phyloP scores from a whole-genome alignment of 331 rosid species.

The Stylosanthes scabra region DNA sequence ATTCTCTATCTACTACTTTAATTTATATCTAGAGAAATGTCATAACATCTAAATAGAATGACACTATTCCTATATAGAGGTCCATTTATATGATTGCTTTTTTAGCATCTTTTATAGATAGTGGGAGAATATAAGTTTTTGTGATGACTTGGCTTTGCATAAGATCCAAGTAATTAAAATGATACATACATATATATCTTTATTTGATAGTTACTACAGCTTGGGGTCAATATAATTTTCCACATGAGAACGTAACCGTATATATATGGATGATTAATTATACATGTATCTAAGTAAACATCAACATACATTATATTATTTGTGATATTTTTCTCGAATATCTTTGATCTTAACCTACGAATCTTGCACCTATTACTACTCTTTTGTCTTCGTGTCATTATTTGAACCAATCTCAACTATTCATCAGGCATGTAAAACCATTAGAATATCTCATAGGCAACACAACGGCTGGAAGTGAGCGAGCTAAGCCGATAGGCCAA shows the following conservation, averaged over 20 bases:
- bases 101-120: constrained; percentile 15
- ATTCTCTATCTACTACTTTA: neutral
- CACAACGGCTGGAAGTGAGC: too few species aligned
- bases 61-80: neutral
- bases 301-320: too few species aligned
- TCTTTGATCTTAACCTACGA: constrained; percentile 40
- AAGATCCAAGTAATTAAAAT: constrained; percentile 35
- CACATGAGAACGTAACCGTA: constrained; percentile 48
- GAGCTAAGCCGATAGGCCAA: too few species aligned
- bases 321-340: constrained; percentile 40
- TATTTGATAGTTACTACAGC: constrained; percentile 26
- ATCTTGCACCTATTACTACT: constrained; percentile 11
- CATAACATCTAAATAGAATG: neutral
- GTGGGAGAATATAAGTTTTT: constrained; percentile 38
- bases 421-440: constrained; percentile 30
- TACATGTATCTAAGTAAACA: constrained; percentile 17
- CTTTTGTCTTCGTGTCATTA: constrained; percentile 7
- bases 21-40: neutral
- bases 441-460: constrained; percentile 2
- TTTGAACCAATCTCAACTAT: constrained; percentile 42
- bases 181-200: constrained; percentile 30
- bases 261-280: constrained; percentile 42
- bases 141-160: constrained; percentile 40
- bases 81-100: neutral
- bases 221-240: constrained; percentile 52